Conservation (phyloP, 2,329 filamentous ascomycete genomes). For the Microdochium trichocladiopsis region DNA sequence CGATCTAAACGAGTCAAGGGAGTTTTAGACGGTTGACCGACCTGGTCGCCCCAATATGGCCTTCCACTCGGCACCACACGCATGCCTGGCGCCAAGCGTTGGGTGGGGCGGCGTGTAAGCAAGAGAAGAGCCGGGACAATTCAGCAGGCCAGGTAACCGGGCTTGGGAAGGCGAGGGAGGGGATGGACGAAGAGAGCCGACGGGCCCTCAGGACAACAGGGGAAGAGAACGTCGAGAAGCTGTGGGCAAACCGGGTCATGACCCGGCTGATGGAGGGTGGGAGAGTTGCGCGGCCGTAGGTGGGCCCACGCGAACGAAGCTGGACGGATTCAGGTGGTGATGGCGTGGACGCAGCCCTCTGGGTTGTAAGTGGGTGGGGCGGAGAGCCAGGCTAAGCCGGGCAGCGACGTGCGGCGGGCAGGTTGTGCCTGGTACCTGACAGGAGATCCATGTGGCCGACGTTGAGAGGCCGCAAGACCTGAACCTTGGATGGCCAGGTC, state of each 20-base stretch:
- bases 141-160: background rate
- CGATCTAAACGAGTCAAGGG: background rate
- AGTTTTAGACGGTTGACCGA: background rate
- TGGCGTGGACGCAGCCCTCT: background rate
- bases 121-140: background rate
- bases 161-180: background rate
- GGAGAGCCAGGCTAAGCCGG: too few species aligned
- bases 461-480: background rate
- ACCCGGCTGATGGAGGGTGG: background rate
- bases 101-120: background rate
- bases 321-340: background rate
- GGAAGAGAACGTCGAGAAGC: background rate
- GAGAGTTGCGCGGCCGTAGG: background rate
- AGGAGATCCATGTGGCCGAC: slow-evolving; percentile 13
- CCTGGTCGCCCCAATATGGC: background rate
- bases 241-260: background rate
- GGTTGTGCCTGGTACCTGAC: slow-evolving; percentile 17
- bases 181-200: too few species aligned
- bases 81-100: background rate
- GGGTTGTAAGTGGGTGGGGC: too few species aligned
- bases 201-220: too few species aligned
- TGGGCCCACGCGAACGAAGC: background rate
- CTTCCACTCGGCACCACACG: background rate
- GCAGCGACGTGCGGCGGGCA: too few species aligned
- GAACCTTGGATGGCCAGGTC: background rate